Conservation (phyloP, 1,284 basidiomycete genomes). For the Schizophyllum amplum region DNA sequence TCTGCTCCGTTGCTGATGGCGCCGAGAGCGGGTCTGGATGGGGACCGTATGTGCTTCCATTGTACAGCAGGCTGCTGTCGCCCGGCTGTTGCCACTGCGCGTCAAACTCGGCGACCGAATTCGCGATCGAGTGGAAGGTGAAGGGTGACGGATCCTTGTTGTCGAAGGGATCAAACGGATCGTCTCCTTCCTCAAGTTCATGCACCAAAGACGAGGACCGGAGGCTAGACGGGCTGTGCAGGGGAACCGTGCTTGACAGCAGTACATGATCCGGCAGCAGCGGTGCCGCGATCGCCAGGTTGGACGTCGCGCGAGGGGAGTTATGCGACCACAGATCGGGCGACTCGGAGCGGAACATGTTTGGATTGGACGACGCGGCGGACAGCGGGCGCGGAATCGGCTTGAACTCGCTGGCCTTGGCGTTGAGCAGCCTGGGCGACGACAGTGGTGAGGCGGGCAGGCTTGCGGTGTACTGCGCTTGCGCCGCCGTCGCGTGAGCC, state of each 20-base stretch:
- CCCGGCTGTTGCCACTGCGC: conserved; percentile 47
- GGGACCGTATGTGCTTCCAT: conserved; percentile 20
- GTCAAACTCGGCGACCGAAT: conserved; percentile 45
- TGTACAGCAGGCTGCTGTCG: conserved; percentile 29
- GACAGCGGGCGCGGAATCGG: conserved; percentile 67
- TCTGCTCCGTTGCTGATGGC: too few relatives aligned
- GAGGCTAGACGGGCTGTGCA: conserved; percentile 44
- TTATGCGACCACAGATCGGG: conserved; percentile 78
- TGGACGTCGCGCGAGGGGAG: conserved; percentile 66
- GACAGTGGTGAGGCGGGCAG: conserved; percentile 57
- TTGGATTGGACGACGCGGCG: conserved; percentile 60
- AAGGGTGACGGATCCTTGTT: conserved; percentile 33
- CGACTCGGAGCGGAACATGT: conserved; percentile 57
- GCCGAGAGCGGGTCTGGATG: neutral
- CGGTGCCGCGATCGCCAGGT: conserved; percentile 83
- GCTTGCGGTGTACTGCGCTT: conserved; percentile 60
- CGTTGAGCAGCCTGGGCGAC: conserved; percentile 46
- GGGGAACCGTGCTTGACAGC: conserved; percentile 36
- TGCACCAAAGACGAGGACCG: conserved; percentile 41
- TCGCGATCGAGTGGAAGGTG: conserved; percentile 52
- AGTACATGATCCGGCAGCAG: conserved; percentile 67
- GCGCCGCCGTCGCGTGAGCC: conserved; percentile 39
- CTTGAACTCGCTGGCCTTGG: conserved; percentile 50
- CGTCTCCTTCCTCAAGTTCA: conserved; percentile 55
- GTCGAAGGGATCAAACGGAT: conserved; percentile 70